These are phyloP conservation scores for Xerocomus minutiporus DNA, from an alignment of 1,284 basidiomycete genomes.

Conservation along the genomic window DNA sequence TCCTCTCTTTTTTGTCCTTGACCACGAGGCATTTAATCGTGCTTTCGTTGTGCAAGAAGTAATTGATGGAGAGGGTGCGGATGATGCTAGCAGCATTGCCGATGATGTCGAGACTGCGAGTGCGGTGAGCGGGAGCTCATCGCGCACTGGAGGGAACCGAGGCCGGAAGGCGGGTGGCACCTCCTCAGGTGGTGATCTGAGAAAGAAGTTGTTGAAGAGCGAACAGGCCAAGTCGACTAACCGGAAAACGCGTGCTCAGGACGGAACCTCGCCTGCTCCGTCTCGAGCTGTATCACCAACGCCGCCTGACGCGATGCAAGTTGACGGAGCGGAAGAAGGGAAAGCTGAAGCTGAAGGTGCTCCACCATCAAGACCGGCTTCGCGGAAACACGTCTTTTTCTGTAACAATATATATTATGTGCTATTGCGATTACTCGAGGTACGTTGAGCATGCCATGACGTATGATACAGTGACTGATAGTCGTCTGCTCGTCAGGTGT, in stretches of 20 bases:
- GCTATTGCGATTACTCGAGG: constrained; percentile 80
- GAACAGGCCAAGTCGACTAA: constrained; percentile 69
- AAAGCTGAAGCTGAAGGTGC: constrained; percentile 24
- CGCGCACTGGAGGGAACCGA: constrained; percentile 36
- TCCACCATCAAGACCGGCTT: constrained; percentile 21
- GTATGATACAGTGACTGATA: constrained; percentile 1
- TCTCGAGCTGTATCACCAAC: constrained; percentile 49
- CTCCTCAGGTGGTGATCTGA: constrained; percentile 54
- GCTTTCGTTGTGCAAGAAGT: constrained; percentile 52
- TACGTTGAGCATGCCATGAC: constrained; percentile 33
- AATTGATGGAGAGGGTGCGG: constrained; percentile 50
- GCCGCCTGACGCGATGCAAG: constrained; percentile 41
- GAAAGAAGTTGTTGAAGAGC: constrained; percentile 73
- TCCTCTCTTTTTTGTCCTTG: constrained; percentile 70
- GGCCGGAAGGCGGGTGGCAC: constrained; percentile 38
- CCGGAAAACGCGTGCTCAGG: constrained; percentile 54
- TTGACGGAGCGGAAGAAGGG: constrained; percentile 30
- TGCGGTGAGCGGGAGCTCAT: constrained; percentile 32
- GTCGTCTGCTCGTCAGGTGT: constrained; percentile 45
- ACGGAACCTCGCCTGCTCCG: constrained; percentile 32
- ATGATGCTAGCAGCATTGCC: constrained; percentile 41
- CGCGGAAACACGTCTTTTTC: constrained; percentile 70
- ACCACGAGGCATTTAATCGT: constrained; percentile 66
- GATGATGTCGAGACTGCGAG: constrained; percentile 51
- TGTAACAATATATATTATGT: constrained; percentile 88